These are phyloP conservation scores for Serpula lacrymans DNA, from an alignment of 768 basidiomycete genomes.

Conservation along the genomic window DNA sequence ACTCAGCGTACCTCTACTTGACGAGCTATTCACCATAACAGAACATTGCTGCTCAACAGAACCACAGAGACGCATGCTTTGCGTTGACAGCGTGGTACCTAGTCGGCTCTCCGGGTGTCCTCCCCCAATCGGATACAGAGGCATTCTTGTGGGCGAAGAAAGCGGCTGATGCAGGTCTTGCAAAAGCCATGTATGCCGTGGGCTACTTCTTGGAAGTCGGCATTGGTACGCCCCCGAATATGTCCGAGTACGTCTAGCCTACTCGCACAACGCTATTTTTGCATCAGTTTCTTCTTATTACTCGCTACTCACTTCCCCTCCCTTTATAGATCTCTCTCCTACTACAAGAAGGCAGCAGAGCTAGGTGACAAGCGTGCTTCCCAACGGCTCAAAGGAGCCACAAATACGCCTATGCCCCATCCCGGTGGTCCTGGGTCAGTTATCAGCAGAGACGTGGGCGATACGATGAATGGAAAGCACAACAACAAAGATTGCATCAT, in stretches of 20 bases:
- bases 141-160: slow-evolving; percentile 97
- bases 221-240: slow-evolving; percentile 70
- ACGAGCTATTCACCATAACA: slow-evolving; percentile 25
- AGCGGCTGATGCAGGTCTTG: slow-evolving; percentile 87
- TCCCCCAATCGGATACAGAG: slow-evolving; percentile 98
- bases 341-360: slow-evolving; percentile 89
- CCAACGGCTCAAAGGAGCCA: slow-evolving; percentile 71
- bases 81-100: slow-evolving; percentile 99
- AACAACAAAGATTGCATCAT: slow-evolving; percentile 85
- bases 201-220: slow-evolving; percentile 98
- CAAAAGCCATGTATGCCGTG: slow-evolving; percentile 96
- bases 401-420: slow-evolving; percentile 48
- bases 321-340: slow-evolving; percentile 56
- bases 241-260: slow-evolving; percentile 53
- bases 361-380: slow-evolving; percentile 91
- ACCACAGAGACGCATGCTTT: slow-evolving; percentile 95
- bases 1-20: slow-evolving; percentile 1
- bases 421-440: slow-evolving; percentile 64
- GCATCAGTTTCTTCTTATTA: slow-evolving; percentile 2
- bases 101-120: slow-evolving; percentile 94
- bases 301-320: too few species aligned
- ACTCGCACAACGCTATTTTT: too few species aligned
- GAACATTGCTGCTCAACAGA: slow-evolving; percentile 98
- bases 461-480: slow-evolving; percentile 40
- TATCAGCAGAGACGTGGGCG: slow-evolving; percentile 52